Evolutionary conservation across 2,329 filamentous ascomycete genomes (phyloP), one percentile per base, ranked within the genome.

Genomic region (Talaromyces albobiverticillius): DNA sequence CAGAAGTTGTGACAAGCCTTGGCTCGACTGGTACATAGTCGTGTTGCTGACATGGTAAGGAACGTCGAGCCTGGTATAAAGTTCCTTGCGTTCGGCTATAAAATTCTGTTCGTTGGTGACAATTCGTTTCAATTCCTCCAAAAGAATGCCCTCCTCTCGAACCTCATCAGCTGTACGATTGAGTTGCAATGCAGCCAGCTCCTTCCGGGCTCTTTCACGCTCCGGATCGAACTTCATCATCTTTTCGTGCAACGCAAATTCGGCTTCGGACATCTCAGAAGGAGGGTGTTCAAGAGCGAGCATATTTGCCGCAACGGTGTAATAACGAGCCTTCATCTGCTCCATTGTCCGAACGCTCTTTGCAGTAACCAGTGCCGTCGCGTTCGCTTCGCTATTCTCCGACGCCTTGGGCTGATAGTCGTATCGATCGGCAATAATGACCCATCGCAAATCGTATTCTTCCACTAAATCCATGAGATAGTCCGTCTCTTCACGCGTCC

Each of bases 401-500:
- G 65, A 58, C 2, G 57, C 47, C 16, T 62, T 65, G 2, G 67
- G 64, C 56, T 72, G 67, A 54, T 67, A 95, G 51, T 95, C 89
- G 74, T 96, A 99, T 55, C 93, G 88, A 70, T 99, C 94, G 79
- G 87, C 90, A 57, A 99, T 89, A 14, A 97, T 71, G 3, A 93
- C 82, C 91, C 94, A 99, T 61, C 94, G 86, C 57, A 96, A 80
- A 66, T 95, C 90, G 66, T 86, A 96, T 45, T 92, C 87, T 54
- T 81, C 81, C 13, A 84, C 89, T 32, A 93, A 69, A 3, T 83
- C 77, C 67, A 97, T 82, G 59, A 99, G 74, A 67, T 96, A 96
- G 67, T 96, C 91, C 8, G 94, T 99, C 73, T 99, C 94, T 63
- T 94, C 87, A 65, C 88, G 90, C 13, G 88, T 87, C 94, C 94